These are phyloP conservation scores for Trichoderma brevicompactum DNA, from an alignment of 2,329 filamentous ascomycete species.

Conservation along the genomic window DNA sequence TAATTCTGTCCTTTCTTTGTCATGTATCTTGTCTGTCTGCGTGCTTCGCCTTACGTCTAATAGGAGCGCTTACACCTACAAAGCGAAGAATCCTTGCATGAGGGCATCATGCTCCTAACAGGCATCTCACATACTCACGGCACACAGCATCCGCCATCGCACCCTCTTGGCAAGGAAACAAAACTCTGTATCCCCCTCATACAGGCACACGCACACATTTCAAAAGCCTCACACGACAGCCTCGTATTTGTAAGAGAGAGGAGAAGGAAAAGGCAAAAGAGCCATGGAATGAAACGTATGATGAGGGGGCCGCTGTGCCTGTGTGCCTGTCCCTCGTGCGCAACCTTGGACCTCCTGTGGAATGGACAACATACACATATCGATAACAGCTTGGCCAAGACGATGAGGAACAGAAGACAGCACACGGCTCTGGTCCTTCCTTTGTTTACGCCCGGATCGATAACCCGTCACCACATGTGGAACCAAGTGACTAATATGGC, in stretches of 20 bases:
- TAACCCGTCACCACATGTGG: neutral
- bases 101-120: neutral
- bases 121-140: neutral
- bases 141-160: neutral
- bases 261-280: neutral
- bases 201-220: neutral
- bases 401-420: neutral
- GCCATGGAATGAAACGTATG: conserved; percentile 2
- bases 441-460: neutral
- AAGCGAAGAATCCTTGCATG: neutral
- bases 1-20: neutral
- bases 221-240: neutral
- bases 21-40: neutral
- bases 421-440: neutral
- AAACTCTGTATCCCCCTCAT: conserved; percentile 2
- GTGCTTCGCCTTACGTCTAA: neutral
- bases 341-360: conserved; percentile 1
- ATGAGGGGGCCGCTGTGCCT: neutral
- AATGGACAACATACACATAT: neutral
- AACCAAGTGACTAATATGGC: neutral
- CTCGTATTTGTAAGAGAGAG: neutral
- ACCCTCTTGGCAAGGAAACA: neutral
- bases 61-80: no score
- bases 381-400: neutral
- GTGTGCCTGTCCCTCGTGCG: neutral